These are phyloP conservation scores for Rhizopogon vinicolor DNA, from an alignment of 768 basidiomycete genomes.

Conservation along the genomic window DNA sequence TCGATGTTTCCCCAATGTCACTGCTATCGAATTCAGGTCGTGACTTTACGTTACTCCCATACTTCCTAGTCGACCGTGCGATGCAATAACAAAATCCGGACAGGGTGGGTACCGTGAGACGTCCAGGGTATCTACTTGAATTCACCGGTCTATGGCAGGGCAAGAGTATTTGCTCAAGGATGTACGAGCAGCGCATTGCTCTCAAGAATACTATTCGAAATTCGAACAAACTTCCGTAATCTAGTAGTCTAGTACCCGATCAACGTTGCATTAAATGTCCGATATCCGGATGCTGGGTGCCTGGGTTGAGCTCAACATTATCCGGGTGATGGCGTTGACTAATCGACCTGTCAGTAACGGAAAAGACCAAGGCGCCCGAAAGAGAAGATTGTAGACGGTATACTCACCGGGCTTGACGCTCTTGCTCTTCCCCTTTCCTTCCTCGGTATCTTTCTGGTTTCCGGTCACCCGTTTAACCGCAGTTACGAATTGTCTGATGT, in stretches of 20 bases:
- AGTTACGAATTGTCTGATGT: conserved; percentile 70
- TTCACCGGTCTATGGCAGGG: neutral
- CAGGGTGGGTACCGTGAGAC: neutral
- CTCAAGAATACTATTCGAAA: neutral
- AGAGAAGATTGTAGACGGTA: neutral
- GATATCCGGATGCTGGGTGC: conserved; percentile 89
- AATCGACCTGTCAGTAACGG: neutral
- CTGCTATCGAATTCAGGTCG: neutral
- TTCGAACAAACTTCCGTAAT: neutral
- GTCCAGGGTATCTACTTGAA: neutral
- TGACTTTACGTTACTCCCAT: no score
- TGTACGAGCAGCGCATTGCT: neutral
- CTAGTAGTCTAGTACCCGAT: neutral
- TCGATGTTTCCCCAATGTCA: neutral
- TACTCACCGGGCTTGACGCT: conserved; percentile 42
- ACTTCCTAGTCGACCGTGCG: no score
- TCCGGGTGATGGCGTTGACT: conserved; percentile 77
- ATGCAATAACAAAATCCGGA: no score
- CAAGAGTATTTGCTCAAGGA: neutral
- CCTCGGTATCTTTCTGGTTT: conserved; percentile 50
- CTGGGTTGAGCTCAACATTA: conserved; percentile 79
- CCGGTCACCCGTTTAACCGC: conserved; percentile 75
- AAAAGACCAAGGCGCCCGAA: neutral
- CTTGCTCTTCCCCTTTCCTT: conserved; percentile 29
- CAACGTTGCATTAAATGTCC: conserved; percentile 48